Percentiles rank a stretch among this genome's conserved stretches.
phyloP scores from a whole-genome alignment of 2,329 filamentous ascomycete species.

The Trichoderma gracile region DNA sequence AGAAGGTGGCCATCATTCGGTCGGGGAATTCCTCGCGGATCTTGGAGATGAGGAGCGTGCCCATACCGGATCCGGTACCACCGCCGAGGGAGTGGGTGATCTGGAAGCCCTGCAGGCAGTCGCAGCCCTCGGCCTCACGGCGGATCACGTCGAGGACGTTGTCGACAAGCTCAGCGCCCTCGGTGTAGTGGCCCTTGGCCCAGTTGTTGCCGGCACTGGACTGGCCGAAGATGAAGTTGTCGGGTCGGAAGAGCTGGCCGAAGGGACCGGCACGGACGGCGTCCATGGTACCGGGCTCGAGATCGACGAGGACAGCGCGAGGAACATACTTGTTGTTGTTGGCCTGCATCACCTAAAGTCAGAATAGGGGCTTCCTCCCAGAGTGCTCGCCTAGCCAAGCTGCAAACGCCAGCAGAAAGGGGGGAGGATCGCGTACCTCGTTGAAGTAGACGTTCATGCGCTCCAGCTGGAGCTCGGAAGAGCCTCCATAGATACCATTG shows the following conservation, averaged over 20 bases:
- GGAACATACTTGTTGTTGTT: conserved; percentile 99
- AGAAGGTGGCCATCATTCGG: conserved; percentile 99
- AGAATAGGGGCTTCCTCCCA: not conserved
- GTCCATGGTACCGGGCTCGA: conserved; percentile 99
- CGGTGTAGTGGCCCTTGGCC: conserved; percentile 99
- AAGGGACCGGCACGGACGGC: conserved; percentile 97
- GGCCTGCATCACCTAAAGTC: conserved; percentile 56
- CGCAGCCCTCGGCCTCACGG: conserved; percentile 96
- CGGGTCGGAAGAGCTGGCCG: conserved; percentile 97
- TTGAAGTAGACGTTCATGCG: conserved; percentile 99
- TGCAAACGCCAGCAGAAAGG: too few species aligned
- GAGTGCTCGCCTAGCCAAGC: not conserved
- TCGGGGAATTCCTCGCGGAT: conserved; percentile 99
- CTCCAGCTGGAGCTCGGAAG: conserved; percentile 98
- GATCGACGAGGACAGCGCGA: conserved; percentile 97
- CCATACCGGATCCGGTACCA: conserved; percentile 99
- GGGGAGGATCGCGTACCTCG: conserved; percentile 45
- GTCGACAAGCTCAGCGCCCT: conserved; percentile 98
- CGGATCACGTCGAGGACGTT: conserved; percentile 97
- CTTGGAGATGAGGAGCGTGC: conserved; percentile 99
- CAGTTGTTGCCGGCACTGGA: conserved; percentile 99
- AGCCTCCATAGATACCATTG: conserved; percentile 98
- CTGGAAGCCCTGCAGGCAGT: conserved; percentile 99
- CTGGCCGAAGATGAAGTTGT: conserved; percentile 99
- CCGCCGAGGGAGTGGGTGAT: conserved; percentile 99